Conservation (phyloP, 2,329 filamentous ascomycete species). For the Alternaria panax region DNA sequence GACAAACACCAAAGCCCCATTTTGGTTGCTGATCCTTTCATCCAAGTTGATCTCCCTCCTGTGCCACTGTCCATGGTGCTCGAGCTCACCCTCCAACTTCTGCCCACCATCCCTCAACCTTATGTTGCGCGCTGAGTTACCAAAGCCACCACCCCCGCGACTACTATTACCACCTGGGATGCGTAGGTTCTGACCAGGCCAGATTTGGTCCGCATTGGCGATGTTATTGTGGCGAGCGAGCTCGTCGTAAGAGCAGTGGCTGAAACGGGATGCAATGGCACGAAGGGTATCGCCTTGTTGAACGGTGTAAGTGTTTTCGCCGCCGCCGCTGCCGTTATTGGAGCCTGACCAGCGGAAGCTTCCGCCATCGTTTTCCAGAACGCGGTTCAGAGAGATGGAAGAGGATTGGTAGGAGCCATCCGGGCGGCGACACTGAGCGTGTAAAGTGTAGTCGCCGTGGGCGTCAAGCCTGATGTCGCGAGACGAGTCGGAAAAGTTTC, state of each 20-base stretch:
- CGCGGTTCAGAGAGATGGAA: constrained; percentile 30
- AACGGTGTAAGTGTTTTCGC: constrained; percentile 28
- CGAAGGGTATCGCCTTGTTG: constrained; percentile 39
- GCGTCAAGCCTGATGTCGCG: constrained; percentile 37
- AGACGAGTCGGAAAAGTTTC: constrained; percentile 34
- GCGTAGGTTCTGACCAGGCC: constrained; percentile 36
- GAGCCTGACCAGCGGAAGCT: constrained; percentile 37
- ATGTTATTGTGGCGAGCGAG: constrained; percentile 38
- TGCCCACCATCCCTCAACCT: constrained; percentile 32
- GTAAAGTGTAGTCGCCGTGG: constrained; percentile 35
- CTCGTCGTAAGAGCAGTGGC: constrained; percentile 36
- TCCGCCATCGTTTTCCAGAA: constrained; percentile 34
- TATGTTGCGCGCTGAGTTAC: constrained; percentile 30
- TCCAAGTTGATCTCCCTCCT: constrained; percentile 30
- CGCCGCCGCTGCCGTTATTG: constrained; percentile 13
- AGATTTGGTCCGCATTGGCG: constrained; percentile 37
- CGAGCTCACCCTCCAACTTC: constrained; percentile 32
- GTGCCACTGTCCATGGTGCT: constrained; percentile 27
- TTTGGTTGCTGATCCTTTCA: constrained; percentile 34
- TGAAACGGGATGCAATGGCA: constrained; percentile 32
- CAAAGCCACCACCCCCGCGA: constrained; percentile 24
- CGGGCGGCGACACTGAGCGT: constrained; percentile 33
- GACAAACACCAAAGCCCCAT: constrained; percentile 35
- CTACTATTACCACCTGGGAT: constrained; percentile 31
- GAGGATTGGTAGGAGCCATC: constrained; percentile 36